These are phyloP conservation scores for Schizochytrium sp. DNA, from an alignment of 108 stramenopile species.

Conservation along the genomic window DNA sequence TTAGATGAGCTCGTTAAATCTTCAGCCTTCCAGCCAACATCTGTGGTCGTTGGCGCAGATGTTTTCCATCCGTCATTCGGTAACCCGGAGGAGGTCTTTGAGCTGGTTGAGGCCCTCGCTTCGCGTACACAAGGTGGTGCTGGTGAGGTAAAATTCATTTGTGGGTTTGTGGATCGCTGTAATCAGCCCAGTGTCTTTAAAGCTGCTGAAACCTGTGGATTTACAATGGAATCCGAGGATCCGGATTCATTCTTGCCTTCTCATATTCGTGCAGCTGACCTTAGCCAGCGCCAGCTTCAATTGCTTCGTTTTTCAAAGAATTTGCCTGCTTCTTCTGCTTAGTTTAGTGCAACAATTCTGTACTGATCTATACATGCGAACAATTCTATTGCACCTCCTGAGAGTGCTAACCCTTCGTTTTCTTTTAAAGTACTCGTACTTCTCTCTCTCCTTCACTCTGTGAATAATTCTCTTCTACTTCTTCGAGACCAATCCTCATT, in stretches of 20 bases:
- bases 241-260: background rate
- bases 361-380: background rate
- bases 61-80: conserved; percentile 55
- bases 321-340: background rate
- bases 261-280: background rate
- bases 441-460: background rate
- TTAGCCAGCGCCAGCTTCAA: conserved; percentile 18
- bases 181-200: background rate
- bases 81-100: conserved; percentile 27
- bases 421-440: background rate
- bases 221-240: background rate
- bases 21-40: background rate
- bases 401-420: background rate
- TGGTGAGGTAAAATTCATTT: background rate
- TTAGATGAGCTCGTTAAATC: background rate
- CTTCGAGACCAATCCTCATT: background rate
- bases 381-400: background rate
- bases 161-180: conserved; percentile 43
- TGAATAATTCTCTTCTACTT: background rate
- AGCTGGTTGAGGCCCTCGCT: conserved; percentile 7
- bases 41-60: conserved; percentile 32
- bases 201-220: background rate
- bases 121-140: background rate
- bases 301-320: conserved; percentile 18
- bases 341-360: background rate